Conservation (phyloP, 2,329 filamentous ascomycete species). For the Berkeleyomyces rouxiae region DNA sequence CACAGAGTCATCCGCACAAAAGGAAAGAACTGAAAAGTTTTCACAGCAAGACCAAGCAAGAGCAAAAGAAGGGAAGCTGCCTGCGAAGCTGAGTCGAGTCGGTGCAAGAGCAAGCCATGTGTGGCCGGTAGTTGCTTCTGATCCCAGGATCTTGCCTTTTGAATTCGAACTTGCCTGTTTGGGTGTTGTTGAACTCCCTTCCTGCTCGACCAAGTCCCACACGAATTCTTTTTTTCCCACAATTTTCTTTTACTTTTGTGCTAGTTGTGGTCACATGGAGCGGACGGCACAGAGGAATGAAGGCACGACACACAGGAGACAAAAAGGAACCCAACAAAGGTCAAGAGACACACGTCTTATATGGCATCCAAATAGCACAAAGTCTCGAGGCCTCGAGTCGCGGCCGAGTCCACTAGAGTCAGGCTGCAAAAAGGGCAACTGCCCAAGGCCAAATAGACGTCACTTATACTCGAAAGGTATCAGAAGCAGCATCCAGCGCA, state of each 20-base stretch:
- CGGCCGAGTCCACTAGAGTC: neutral
- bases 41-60: neutral
- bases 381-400: neutral
- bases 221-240: neutral
- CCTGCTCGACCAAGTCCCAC: neutral
- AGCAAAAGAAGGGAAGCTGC: neutral
- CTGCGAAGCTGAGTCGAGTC: neutral
- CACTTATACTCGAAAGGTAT: neutral
- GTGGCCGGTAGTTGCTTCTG: slow-evolving; percentile 2
- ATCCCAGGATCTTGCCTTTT: slow-evolving; percentile 34
- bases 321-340: neutral
- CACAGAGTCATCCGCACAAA: neutral
- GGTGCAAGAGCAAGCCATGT: neutral
- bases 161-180: neutral
- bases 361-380: neutral
- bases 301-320: neutral
- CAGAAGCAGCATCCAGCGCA: neutral
- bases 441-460: neutral
- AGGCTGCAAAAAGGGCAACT: neutral
- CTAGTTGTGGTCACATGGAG: neutral
- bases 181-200: neutral
- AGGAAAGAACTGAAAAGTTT: slow-evolving; percentile 4
- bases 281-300: neutral
- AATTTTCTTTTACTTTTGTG: neutral
- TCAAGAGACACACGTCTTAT: neutral